Evolutionary conservation across 208 protist species (phyloP).

Genomic region (Willaertia magna): DNA sequence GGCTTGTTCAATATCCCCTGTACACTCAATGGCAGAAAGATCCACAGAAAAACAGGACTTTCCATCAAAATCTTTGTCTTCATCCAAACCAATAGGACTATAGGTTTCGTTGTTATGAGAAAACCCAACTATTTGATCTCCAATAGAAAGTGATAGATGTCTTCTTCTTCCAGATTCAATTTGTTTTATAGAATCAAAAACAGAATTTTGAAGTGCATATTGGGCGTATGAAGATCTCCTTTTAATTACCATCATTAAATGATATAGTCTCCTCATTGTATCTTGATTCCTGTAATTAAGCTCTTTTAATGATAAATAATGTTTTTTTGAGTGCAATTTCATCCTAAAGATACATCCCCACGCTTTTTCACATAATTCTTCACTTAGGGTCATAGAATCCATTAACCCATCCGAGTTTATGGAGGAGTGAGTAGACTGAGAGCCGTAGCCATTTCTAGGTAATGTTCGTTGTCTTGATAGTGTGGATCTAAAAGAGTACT

Average conservation of each 20-base stretch:
- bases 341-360: conserved; percentile 1
- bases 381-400: background rate
- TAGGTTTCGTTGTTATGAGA: no score
- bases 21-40: background rate
- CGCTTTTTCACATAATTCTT: background rate
- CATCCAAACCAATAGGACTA: no score
- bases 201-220: no score
- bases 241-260: background rate
- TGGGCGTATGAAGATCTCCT: no score
- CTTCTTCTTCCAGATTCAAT: no score
- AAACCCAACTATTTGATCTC: no score
- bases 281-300: background rate
- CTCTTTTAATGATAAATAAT: background rate
- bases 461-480: background rate
- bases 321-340: background rate
- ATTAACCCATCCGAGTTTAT: background rate
- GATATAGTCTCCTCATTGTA: background rate
- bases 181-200: no score
- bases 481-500: background rate
- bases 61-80: no score
- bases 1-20: background rate
- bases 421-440: background rate
- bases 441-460: background rate
- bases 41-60: background rate
- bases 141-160: no score